phyloP scores from a whole-genome alignment of 768 basidiomycete species.

The Lentinula boryana region DNA sequence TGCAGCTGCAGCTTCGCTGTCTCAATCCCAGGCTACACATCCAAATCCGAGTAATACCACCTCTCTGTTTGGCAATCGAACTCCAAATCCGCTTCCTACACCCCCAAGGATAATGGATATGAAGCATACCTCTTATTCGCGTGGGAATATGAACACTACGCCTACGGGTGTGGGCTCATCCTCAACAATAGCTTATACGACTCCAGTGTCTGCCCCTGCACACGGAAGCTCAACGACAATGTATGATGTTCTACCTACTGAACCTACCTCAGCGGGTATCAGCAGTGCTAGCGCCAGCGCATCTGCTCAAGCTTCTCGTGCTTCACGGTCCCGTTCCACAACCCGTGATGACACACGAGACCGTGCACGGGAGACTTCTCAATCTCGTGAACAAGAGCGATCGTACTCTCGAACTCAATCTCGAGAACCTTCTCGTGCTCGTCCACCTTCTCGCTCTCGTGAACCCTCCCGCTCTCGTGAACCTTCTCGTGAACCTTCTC shows the following conservation, averaged over 20 bases:
- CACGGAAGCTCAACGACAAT: not conserved
- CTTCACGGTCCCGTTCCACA: not conserved
- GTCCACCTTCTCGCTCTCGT: not conserved
- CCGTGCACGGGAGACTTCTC: not conserved
- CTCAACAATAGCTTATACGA: not conserved
- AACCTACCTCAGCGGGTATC: not conserved
- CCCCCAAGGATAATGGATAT: slow-evolving; percentile 1
- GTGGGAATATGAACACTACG: not conserved
- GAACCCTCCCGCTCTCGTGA: not conserved
- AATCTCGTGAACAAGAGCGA: not conserved
- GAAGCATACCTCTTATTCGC: not conserved
- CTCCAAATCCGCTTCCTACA: slow-evolving; percentile 1
- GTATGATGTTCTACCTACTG: not conserved
- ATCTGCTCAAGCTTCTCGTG: slow-evolving; percentile 1
- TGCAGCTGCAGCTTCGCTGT: not conserved
- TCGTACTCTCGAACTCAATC: not conserved
- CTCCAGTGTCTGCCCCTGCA: not conserved
- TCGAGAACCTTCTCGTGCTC: not conserved
- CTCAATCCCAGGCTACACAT: slow-evolving; percentile 5
- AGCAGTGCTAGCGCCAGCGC: slow-evolving; percentile 12
- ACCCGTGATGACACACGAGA: not conserved
- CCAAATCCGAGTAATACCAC: not conserved
- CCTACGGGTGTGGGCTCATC: slow-evolving; percentile 2
- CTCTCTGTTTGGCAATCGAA: not conserved
- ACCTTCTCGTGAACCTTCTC: not conserved